Evolutionary conservation across 1,284 basidiomycete species (phyloP).

Genomic region (Xerocomus amazonicus): DNA sequence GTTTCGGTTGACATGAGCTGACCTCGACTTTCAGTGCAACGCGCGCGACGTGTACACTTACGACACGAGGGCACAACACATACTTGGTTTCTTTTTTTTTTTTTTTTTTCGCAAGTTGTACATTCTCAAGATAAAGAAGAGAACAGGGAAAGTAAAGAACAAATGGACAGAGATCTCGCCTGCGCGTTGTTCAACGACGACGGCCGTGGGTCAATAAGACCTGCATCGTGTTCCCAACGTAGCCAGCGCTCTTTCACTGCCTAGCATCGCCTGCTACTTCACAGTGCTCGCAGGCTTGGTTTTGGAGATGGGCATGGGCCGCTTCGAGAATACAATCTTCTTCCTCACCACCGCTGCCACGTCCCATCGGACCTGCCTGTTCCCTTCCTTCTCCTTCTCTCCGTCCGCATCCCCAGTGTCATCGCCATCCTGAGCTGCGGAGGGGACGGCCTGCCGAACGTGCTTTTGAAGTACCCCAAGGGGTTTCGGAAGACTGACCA

Average conservation of each 20-base stretch:
- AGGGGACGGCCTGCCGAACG: conserved; percentile 2
- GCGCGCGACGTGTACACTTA: conserved; percentile 1
- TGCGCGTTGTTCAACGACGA: not conserved
- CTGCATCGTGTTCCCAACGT: conserved; percentile 23
- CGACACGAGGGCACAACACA: conserved; percentile 1
- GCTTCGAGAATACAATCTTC: conserved; percentile 75
- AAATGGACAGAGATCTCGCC: too few relatives aligned
- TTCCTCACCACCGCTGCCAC: conserved; percentile 62
- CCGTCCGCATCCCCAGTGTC: not conserved
- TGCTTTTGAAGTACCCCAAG: conserved; percentile 61
- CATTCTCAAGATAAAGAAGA: too few relatives aligned
- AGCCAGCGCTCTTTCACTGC: not conserved
- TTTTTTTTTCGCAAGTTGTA: too few relatives aligned
- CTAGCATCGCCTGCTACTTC: not conserved
- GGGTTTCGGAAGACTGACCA: conserved; percentile 73
- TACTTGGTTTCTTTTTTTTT: too few relatives aligned
- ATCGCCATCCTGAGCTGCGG: not conserved
- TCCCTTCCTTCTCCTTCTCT: conserved; percentile 4
- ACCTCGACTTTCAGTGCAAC: conserved; percentile 5
- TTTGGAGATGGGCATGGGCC: conserved; percentile 61
- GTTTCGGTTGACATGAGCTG: conserved; percentile 21
- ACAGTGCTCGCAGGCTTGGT: conserved; percentile 30
- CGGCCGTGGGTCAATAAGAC: not conserved
- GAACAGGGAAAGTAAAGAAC: too few relatives aligned
- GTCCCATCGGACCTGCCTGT: conserved; percentile 38